Evolutionary conservation across 495 filamentous ascomycete genomes (phyloP).

Genomic region (Immersiella caudata): DNA sequence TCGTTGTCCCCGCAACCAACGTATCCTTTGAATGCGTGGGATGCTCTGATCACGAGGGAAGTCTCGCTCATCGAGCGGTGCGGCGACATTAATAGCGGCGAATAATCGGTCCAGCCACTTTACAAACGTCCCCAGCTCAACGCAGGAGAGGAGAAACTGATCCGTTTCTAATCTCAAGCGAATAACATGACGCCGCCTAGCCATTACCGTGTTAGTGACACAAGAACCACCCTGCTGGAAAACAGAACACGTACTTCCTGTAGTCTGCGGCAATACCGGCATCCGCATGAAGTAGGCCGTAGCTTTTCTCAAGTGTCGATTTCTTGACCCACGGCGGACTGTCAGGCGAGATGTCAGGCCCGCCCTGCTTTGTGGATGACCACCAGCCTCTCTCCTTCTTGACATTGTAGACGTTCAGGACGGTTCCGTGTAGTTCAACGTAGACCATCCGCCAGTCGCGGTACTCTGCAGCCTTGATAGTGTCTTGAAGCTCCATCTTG

Average conservation of each 20-base stretch:
- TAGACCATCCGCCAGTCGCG: slow-evolving; percentile 60
- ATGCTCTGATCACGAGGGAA: slow-evolving; percentile 59
- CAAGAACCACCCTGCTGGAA: not conserved
- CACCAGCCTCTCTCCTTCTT: slow-evolving; percentile 49
- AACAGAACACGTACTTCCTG: slow-evolving; percentile 49
- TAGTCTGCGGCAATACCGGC: slow-evolving; percentile 67
- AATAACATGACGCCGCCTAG: slow-evolving; percentile 59
- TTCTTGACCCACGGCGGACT: slow-evolving; percentile 46
- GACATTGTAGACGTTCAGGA: slow-evolving; percentile 58
- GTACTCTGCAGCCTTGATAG: slow-evolving; percentile 55
- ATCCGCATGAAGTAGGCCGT: slow-evolving; percentile 66
- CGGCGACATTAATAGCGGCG: slow-evolving; percentile 63
- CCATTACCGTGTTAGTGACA: slow-evolving; percentile 4
- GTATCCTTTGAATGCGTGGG: slow-evolving; percentile 47
- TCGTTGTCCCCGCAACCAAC: slow-evolving; percentile 38
- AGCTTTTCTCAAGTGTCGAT: slow-evolving; percentile 55
- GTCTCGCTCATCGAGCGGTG: slow-evolving; percentile 63
- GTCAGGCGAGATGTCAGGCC: slow-evolving; percentile 43
- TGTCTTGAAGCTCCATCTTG: slow-evolving; percentile 61
- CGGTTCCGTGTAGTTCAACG: slow-evolving; percentile 61
- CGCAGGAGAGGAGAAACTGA: slow-evolving; percentile 63
- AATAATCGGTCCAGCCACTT: slow-evolving; percentile 66
- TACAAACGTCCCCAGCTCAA: slow-evolving; percentile 55
- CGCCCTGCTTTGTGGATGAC: slow-evolving; percentile 32
- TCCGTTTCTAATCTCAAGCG: slow-evolving; percentile 65